Evolutionary conservation across 2,329 filamentous ascomycete genomes (phyloP).

Genomic region (Rhynchosporium agropyri): DNA sequence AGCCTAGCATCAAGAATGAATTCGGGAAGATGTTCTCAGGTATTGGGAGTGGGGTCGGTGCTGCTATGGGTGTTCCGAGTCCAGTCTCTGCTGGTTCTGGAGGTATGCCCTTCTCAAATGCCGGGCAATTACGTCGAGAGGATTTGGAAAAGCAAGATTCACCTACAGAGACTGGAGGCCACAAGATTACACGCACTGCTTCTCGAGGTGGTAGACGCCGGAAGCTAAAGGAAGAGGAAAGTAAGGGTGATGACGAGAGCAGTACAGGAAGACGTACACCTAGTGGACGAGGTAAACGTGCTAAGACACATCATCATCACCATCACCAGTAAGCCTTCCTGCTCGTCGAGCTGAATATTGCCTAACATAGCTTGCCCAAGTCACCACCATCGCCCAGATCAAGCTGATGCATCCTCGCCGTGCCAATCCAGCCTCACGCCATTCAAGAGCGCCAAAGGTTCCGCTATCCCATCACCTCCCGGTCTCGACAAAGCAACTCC

Average conservation of each 20-base stretch:
- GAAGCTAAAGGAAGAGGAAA: conserved; percentile 77
- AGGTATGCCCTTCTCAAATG: conserved; percentile 53
- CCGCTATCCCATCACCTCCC: conserved; percentile 50
- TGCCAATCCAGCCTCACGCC: conserved; percentile 47
- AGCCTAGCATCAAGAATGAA: conserved; percentile 91
- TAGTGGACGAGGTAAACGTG: conserved; percentile 61
- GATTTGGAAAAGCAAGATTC: conserved; percentile 54
- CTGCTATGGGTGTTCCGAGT: conserved; percentile 50
- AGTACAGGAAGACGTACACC: conserved; percentile 64
- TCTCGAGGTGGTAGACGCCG: conserved; percentile 59
- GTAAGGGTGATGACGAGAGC: conserved; percentile 68
- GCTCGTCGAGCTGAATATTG: conserved; percentile 1
- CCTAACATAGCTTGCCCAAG: conserved; percentile 38
- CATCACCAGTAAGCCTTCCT: conserved; percentile 63
- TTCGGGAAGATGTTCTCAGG: conserved; percentile 94
- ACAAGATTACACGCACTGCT: conserved; percentile 46
- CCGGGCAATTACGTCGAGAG: conserved; percentile 54
- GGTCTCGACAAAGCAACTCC: conserved; percentile 36
- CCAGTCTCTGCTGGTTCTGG: conserved; percentile 55
- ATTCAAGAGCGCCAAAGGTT: conserved; percentile 55
- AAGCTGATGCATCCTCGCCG: conserved; percentile 50
- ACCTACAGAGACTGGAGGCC: conserved; percentile 41
- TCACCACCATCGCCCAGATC: conserved; percentile 60
- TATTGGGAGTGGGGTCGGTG: conserved; percentile 73
- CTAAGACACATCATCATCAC: conserved; percentile 62